Evolutionary conservation across 2,329 filamentous ascomycete genomes (phyloP).

Genomic region (Trichophyton rubrum): DNA sequence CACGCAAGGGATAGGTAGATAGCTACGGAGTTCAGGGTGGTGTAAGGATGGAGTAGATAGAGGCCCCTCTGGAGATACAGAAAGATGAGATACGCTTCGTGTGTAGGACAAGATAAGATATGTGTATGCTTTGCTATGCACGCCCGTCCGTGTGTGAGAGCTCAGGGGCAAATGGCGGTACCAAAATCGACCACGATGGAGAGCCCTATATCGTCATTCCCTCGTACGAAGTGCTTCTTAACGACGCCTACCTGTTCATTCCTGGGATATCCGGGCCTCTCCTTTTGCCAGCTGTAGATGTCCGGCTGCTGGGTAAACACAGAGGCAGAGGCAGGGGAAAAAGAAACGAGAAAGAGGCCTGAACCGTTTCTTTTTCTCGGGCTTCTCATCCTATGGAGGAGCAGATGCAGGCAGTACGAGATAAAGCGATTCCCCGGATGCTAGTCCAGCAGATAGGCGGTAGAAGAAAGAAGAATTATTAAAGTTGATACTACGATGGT

Average conservation of each 20-base stretch:
- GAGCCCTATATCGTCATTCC: not conserved
- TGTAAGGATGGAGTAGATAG: not conserved
- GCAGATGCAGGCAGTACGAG: not conserved
- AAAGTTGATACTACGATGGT: not conserved
- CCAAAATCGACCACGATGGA: not conserved
- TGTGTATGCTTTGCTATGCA: not conserved
- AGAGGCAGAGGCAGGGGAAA: not conserved
- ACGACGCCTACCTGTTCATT: not conserved
- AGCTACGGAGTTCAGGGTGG: not conserved
- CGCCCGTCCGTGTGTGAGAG: not conserved
- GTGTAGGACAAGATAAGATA: not conserved
- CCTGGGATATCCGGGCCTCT: not conserved
- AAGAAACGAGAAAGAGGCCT: not conserved
- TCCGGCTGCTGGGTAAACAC: not conserved
- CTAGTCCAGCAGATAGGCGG: not conserved
- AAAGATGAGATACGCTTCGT: not conserved
- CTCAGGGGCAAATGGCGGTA: not conserved
- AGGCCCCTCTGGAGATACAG: not conserved
- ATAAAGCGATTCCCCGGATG: not conserved
- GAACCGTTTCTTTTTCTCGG: slow-evolving; percentile 1
- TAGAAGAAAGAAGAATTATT: slow-evolving; percentile 2
- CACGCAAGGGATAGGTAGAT: too few relatives aligned
- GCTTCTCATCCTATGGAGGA: slow-evolving; percentile 1
- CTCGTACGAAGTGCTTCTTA: not conserved
- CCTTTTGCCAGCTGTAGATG: not conserved